Evolutionary conservation across 2,329 filamentous ascomycete species (phyloP).

Genomic region (Byssothecium circinans): DNA sequence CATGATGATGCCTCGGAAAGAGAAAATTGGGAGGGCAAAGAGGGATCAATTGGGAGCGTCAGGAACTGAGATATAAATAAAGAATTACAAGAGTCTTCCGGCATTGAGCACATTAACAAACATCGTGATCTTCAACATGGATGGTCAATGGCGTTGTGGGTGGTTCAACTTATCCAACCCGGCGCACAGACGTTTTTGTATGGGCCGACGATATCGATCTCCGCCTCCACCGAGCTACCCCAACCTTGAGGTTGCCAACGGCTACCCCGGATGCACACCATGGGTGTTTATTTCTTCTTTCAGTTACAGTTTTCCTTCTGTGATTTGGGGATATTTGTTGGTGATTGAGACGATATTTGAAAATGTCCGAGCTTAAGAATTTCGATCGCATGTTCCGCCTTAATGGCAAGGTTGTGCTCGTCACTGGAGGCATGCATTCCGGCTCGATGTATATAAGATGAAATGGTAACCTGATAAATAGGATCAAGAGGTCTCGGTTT

Average conservation of each 20-base stretch:
- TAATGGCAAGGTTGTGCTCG: slow-evolving; percentile 42
- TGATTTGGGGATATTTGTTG: not conserved
- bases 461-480: slow-evolving; percentile 19
- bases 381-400: slow-evolving; percentile 42
- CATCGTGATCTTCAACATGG: slow-evolving; percentile 20
- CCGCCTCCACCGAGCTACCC: slow-evolving; percentile 24
- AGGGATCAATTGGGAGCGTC: too few relatives aligned
- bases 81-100: slow-evolving; percentile 7
- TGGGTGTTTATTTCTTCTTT: not conserved
- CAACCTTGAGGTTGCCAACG: slow-evolving; percentile 11
- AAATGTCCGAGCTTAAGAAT: slow-evolving; percentile 37
- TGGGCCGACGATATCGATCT: slow-evolving; percentile 32
- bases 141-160: slow-evolving; percentile 8
- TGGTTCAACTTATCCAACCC: slow-evolving; percentile 8
- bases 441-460: not conserved
- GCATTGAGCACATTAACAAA: slow-evolving; percentile 1
- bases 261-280: slow-evolving; percentile 13
- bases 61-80: too few relatives aligned
- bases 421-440: slow-evolving; percentile 35
- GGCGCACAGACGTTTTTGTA: slow-evolving; percentile 19
- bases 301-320: not conserved
- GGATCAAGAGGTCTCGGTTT: slow-evolving; percentile 46
- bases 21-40: too few relatives aligned
- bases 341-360: slow-evolving; percentile 6
- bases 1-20: slow-evolving; percentile 36